Conservation (phyloP, 2,329 filamentous ascomycete genomes). For the Malbranchea zuffiana region DNA sequence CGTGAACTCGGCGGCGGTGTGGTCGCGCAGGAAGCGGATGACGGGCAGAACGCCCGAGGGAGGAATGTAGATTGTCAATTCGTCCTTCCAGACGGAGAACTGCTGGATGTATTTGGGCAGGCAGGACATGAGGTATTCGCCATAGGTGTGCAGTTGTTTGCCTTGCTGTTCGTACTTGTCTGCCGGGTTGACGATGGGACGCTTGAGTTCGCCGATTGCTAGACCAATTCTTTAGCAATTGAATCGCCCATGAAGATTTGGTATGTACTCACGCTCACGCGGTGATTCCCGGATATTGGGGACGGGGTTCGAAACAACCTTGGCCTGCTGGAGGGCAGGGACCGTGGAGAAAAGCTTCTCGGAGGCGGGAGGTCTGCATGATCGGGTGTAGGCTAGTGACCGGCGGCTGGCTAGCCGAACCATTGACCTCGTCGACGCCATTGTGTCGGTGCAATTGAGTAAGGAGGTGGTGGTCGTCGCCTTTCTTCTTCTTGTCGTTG, state of each 20-base stretch:
- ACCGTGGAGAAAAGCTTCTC: constrained; percentile 27
- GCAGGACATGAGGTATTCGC: constrained; percentile 91
- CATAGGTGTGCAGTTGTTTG: constrained; percentile 83
- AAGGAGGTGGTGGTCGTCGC: neutral
- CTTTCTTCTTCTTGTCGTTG: constrained; percentile 1
- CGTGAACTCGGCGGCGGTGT: constrained; percentile 94
- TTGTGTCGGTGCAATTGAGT: constrained; percentile 27
- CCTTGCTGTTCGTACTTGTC: constrained; percentile 87
- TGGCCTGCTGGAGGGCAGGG: constrained; percentile 30
- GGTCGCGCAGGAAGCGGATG: constrained; percentile 92
- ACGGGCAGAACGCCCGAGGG: constrained; percentile 82
- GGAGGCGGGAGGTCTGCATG: constrained; percentile 25
- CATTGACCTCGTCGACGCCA: constrained; percentile 37
- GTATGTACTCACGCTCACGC: constrained; percentile 35
- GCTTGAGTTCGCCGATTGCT: constrained; percentile 55
- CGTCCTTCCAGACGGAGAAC: constrained; percentile 99
- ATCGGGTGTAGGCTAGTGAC: constrained; percentile 28
- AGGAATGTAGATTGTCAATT: constrained; percentile 86
- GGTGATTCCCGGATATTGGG: constrained; percentile 57
- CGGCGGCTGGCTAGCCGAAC: constrained; percentile 35
- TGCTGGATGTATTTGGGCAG: constrained; percentile 97
- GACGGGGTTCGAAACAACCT: constrained; percentile 49
- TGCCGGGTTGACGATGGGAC: constrained; percentile 74
- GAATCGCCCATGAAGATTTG: neutral
- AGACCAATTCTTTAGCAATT: constrained; percentile 7